Base-by-base conservation (phyloP, 768 basidiomycete species). In the Termitomyces sp. region DNA sequence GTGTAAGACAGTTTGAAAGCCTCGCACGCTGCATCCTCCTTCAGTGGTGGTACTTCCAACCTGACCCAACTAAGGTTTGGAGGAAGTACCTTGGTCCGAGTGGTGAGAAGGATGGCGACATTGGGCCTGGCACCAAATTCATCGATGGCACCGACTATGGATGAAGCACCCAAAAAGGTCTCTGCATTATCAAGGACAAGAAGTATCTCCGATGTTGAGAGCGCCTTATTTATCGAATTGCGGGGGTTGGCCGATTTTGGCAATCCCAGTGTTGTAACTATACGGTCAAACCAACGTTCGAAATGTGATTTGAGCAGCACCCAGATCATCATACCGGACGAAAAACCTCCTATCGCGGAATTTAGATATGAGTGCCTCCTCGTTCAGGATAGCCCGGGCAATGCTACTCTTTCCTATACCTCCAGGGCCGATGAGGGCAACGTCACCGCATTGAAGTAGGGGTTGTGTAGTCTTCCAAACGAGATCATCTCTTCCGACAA, bases 141-240 rank as follows among this genome's bases (percentile, higher is more conserved):
- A 45, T 60, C 56, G 12, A 63, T 60, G 7, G 47, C 34, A 3
- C 46, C 49, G 3, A 56, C 56, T 18, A 63, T 63, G 2, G 22
- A 40, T 14, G 52, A 53, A 8, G 56, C 46, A 57, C 60, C 59
- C n/a, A 58, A 27, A 39, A 60, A 63, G 0, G 43, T 63, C 26
- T 63, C 62, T 0, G 59, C 62, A 27, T 63, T 63, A 40, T 63
- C 62, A 14, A 63, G 59, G 4, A 60, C 45, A 34, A 63, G 54
- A 12, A 63, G 59, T 9, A 30, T 48, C 12, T 59, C 26, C 3
- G 53, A 49, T 32, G 39, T 26, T 16, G 27, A 55, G 37, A 50
- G 40, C 1, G 54, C 34, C 27, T 26, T 48, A 16, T 46, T 42
- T 14, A 55, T 42, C 7, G 20, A 22, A 36, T 42, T 43, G 9